A percentile compares a stretch with the other conserved stretches of the same genome.
Evolutionary conservation across 1,284 basidiomycete genomes (phyloP).

Genomic region (Ceraceosorus guamensis): DNA sequence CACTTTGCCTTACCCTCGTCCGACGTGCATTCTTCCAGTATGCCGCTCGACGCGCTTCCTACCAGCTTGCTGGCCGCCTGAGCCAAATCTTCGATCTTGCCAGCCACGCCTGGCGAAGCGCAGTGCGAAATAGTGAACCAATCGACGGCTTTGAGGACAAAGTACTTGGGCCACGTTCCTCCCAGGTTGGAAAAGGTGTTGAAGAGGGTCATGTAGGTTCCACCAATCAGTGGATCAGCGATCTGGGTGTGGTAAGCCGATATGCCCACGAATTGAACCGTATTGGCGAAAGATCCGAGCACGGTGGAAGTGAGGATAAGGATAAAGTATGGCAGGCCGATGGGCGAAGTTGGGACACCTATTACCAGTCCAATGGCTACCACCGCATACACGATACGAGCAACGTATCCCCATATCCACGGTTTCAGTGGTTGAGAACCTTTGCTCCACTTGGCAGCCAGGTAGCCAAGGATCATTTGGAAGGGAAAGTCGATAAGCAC

Average conservation of each 20-base stretch:
- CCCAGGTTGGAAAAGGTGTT: slow-evolving; percentile 96
- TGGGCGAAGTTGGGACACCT: slow-evolving; percentile 71
- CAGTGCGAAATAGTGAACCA: slow-evolving; percentile 38
- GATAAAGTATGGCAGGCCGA: slow-evolving; percentile 63
- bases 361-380: slow-evolving; percentile 70
- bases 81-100: background rate
- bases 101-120: slow-evolving; percentile 1
- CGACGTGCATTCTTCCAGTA: slow-evolving; percentile 32
- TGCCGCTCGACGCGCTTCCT: slow-evolving; percentile 11
- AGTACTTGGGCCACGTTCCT: slow-evolving; percentile 94
- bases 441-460: slow-evolving; percentile 77
- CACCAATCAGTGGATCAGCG: slow-evolving; percentile 92
- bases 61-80: slow-evolving; percentile 3
- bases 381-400: slow-evolving; percentile 65
- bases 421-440: slow-evolving; percentile 50
- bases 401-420: slow-evolving; percentile 90
- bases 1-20: slow-evolving; percentile 68
- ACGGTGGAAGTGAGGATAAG: slow-evolving; percentile 74
- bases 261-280: slow-evolving; percentile 96
- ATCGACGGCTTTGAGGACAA: slow-evolving; percentile 64
- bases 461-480: slow-evolving; percentile 89
- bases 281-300: slow-evolving; percentile 78
- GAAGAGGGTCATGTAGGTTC: slow-evolving; percentile 58
- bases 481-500: slow-evolving; percentile 97
- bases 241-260: slow-evolving; percentile 96